Percentiles rank a stretch among this genome's conserved stretches.
Evolutionary conservation across 2,329 filamentous ascomycete genomes (phyloP).

Genomic region (Phialocephala sp.): DNA sequence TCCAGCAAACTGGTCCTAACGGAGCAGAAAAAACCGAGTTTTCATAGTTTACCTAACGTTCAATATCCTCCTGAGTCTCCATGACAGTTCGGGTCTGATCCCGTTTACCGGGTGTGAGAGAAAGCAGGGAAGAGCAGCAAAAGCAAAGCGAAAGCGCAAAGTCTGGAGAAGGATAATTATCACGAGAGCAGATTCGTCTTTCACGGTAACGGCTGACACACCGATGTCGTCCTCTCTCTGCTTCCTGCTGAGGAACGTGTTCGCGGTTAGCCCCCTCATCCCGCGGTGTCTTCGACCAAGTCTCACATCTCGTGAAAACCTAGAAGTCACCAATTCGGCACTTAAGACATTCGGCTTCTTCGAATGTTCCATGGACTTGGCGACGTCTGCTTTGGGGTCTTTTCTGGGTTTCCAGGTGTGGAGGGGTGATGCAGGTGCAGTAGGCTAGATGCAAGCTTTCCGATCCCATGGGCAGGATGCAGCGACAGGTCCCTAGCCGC

Average conservation of each 20-base stretch:
- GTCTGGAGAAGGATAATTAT: background rate
- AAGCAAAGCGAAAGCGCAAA: background rate
- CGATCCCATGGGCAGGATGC: background rate
- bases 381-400: background rate
- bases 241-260: conserved; percentile 10
- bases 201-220: background rate
- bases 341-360: background rate
- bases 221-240: conserved; percentile 6
- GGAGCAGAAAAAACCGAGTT: background rate
- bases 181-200: conserved; percentile 3
- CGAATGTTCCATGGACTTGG: conserved; percentile 12
- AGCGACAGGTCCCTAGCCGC: background rate
- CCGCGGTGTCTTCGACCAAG: background rate
- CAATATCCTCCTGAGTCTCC: conserved; percentile 1
- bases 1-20: background rate
- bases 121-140: background rate
- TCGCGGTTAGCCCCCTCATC: background rate
- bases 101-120: background rate
- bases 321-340: too few species aligned
- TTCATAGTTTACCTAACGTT: background rate
- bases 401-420: background rate
- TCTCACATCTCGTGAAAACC: background rate
- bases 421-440: conserved; percentile 5
- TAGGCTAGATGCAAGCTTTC: background rate
- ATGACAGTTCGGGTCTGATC: background rate